Evolutionary conservation across 2,329 filamentous ascomycete genomes (phyloP), one percentile per base, ranked within the genome.

Genomic region (Pseudogymnoascus sp.): DNA sequence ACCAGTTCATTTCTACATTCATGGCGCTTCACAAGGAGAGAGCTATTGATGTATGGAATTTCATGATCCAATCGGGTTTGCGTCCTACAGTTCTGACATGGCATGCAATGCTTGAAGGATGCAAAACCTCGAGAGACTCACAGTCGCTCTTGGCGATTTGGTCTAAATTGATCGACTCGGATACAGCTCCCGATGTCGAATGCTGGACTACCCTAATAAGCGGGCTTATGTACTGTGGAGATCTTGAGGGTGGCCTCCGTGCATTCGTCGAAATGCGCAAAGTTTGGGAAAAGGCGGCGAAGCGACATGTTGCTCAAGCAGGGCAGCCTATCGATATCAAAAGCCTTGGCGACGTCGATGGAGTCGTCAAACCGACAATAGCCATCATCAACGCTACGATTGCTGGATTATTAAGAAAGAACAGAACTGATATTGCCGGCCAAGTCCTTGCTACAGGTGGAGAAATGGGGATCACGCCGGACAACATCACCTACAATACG

Each of bases 121-220:
- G 87, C 74, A 83, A 82, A 70, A 80, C 78, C 60, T 80, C 84
- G 60, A 79, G 79, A 62, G 86, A 91, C 68, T 67, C 79, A 0
- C 72, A 77, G n/a, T 84, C 81, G 21, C 78, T 93, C 65, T 82
- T 87, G 63, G 79, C 79, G 1, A 80, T 92, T 34, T 96, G 91
- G 90, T 68, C 75, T 0, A 84, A 82, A 66, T 84, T 95, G 75
- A 70, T 82, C 3, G 71, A 71, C 7, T 81, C 84, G 1, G 83
- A 83, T 1, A 69, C 85, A 8, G 75, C 81, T 66, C 84, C 91
- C 3, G 90, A 93, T 72, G 74, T 74, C 5, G 70, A 79, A 62
- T 84, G 87, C 40, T 95, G 90, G 90, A 88, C 86, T 7, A 84
- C 85, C 12, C 82, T 88, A 25, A 84, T 95, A 46, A 82, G 84